These are phyloP conservation scores for Aristolochia contorta DNA, from an alignment of 164 flowering plant genomes.

Conservation along the genomic window DNA sequence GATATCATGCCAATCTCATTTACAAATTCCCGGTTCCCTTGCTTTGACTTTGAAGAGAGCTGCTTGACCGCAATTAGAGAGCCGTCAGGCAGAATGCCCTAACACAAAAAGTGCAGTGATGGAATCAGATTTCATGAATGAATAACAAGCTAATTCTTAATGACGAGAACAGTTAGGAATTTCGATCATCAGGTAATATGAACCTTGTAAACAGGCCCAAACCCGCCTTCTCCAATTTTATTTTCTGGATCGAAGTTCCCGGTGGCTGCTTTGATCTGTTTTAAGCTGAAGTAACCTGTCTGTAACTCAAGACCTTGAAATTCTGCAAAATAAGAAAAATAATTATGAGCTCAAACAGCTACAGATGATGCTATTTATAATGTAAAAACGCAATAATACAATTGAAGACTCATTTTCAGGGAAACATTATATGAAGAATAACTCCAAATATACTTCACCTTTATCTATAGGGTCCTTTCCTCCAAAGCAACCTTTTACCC, in stretches of 20 bases:
- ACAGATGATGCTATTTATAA: background rate
- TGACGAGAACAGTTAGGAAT: background rate
- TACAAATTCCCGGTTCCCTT: conserved; percentile 62
- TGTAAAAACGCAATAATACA: background rate
- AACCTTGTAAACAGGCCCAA: conserved; percentile 83
- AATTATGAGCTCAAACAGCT: background rate
- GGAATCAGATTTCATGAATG: conserved; percentile 2
- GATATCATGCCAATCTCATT: conserved; percentile 63
- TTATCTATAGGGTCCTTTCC: conserved; percentile 39
- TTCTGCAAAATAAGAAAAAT: conserved; percentile 26
- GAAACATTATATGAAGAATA: too few relatives aligned
- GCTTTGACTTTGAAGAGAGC: conserved; percentile 52
- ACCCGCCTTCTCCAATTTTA: conserved; percentile 88
- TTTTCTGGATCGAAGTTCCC: conserved; percentile 57
- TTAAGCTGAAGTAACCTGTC: conserved; percentile 53
- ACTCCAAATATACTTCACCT: conserved; percentile 24
- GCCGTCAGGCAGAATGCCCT: conserved; percentile 35
- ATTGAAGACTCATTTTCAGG: background rate
- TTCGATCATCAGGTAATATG: background rate
- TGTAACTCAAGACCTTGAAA: conserved; percentile 49
- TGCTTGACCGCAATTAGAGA: conserved; percentile 56
- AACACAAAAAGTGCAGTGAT: background rate
- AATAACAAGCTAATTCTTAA: background rate
- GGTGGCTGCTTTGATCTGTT: conserved; percentile 71
- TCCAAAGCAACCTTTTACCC: conserved; percentile 38